A percentile compares a stretch with the other conserved stretches of the same genome.
Evolutionary conservation across 2,329 filamentous ascomycete species (phyloP).

Genomic region (Talaromyces albobiverticillius): DNA sequence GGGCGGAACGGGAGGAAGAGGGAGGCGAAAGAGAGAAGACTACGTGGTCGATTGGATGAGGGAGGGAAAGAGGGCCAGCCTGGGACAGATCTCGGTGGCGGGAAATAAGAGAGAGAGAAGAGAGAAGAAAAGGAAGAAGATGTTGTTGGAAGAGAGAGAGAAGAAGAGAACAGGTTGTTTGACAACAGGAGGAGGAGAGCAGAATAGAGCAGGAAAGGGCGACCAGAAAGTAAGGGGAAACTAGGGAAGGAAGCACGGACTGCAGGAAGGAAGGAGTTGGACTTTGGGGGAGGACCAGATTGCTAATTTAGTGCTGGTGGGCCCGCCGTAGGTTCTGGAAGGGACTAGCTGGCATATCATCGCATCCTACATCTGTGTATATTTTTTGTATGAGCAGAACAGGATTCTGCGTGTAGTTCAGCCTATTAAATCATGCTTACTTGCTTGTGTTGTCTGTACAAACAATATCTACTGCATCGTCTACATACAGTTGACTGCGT

Average conservation of each 20-base stretch:
- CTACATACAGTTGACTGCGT: too few species aligned
- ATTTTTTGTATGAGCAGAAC: too few species aligned
- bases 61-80: not conserved
- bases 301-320: not conserved
- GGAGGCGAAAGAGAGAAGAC: not conserved
- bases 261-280: not conserved
- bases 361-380: too few species aligned
- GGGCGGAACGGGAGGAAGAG: not conserved
- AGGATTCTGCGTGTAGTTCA: too few species aligned
- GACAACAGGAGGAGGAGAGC: slow-evolving; percentile 5
- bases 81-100: not conserved
- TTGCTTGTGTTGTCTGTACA: too few species aligned
- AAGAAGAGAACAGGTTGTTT: not conserved
- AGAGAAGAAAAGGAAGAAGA: not conserved
- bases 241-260: slow-evolving; percentile 3
- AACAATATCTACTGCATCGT: too few species aligned
- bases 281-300: not conserved
- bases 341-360: not conserved
- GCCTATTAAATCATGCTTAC: too few species aligned
- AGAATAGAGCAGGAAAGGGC: slow-evolving; percentile 15
- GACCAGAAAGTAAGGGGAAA: slow-evolving; percentile 16
- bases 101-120: not conserved
- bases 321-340: not conserved
- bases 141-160: not conserved
- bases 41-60: too few species aligned